Conservation (phyloP, 2,329 filamentous ascomycete species). For the Apiospora sp. region DNA sequence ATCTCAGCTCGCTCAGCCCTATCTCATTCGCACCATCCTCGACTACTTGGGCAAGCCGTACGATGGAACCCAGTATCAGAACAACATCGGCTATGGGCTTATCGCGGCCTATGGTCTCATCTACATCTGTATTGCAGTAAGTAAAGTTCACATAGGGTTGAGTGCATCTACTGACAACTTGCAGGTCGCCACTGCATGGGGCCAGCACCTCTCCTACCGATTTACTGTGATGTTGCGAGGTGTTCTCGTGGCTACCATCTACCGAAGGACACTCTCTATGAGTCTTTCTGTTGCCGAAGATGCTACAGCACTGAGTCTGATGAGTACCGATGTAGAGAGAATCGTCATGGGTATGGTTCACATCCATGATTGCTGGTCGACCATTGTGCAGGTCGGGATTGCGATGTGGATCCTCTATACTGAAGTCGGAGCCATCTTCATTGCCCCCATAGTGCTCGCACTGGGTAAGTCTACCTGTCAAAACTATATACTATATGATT, state of each 20-base stretch:
- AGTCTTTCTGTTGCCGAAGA: conserved; percentile 7
- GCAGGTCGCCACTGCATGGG: not conserved
- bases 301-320: conserved; percentile 25
- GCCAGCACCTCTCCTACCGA: not conserved
- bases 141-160: not conserved
- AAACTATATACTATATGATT: no score
- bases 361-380: conserved; percentile 27
- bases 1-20: conserved; percentile 44
- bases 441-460: conserved; percentile 27
- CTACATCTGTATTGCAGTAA: conserved; percentile 13
- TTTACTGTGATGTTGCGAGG: conserved; percentile 16
- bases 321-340: conserved; percentile 28
- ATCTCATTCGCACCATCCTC: conserved; percentile 37
- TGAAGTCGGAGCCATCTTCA: conserved; percentile 26
- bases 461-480: conserved; percentile 22
- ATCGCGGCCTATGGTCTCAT: conserved; percentile 6
- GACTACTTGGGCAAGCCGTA: conserved; percentile 26
- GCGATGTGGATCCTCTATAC: conserved; percentile 29
- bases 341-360: conserved; percentile 26
- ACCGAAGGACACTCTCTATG: conserved; percentile 12
- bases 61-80: conserved; percentile 24
- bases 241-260: conserved; percentile 10
- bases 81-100: not conserved
- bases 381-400: conserved; percentile 25
- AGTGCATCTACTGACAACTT: not conserved